Base-by-base conservation (phyloP, 148 eudicot species). In the Silene uniflora region DNA sequence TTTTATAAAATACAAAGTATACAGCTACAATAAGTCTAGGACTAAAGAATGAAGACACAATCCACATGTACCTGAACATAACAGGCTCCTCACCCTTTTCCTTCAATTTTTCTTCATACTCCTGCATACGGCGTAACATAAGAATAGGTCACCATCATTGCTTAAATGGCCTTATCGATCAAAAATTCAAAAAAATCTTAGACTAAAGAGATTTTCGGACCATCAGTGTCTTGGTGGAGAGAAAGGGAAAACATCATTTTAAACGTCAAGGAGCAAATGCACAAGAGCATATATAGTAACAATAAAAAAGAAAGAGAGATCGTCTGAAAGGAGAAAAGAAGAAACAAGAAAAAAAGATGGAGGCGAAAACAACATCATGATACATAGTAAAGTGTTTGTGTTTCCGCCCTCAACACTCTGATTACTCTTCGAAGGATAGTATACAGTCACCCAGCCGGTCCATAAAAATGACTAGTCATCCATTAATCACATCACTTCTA, bases 1-100 rank as follows among this genome's bases (percentile, higher is more conserved):
- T 16, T 27, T 63, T 56, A 49, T 52, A 60, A 21, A 74, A 67
- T 44, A 47, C 32, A 27, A 21, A 74, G 72, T 44, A 47, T 65
- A 27, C 59, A 49, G 13, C 59, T 69, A 0, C 35, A 25, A 5
- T 62, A 13, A 75, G 6, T 13, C 24, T 11, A 59, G 18, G 32
- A n/a, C 6, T 49, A 54, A 25, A 60, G 72, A 67, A 52, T 18
- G 17, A 35, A n/a, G 49, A 19, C 0, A 10, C 11, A 49, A 60
- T 29, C 27, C 39, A 44, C 54, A 63, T 67, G 67, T 74, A 94
- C 98, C 98, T 94, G 86, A 91, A 94, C 98, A 94, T 94, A 76
- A 91, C 96, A 62, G 98, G 97, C 61, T 90, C 81, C 88, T 91
- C 98, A 55, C 98, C 98, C 83, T 90, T 94, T 76, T 94, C 98